Conservation (phyloP, 441 rosid genomes). For the Adansonia grandidieri region DNA sequence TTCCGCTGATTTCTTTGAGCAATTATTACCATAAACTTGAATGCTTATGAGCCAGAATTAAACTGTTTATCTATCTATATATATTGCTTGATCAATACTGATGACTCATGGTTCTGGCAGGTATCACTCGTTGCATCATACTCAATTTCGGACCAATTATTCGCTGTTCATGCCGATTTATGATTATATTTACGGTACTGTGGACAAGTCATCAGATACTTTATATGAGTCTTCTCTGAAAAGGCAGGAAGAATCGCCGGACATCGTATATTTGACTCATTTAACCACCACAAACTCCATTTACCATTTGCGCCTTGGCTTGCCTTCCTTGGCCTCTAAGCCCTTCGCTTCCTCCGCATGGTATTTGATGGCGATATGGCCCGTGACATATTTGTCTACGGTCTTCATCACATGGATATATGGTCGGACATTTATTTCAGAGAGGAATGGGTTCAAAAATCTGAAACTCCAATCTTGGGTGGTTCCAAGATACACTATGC, state of each 20-base stretch:
- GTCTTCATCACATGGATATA: not conserved
- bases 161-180: conserved; percentile 62
- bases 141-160: conserved; percentile 58
- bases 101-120: conserved; percentile 22
- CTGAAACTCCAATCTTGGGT: too few species aligned
- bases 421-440: not conserved
- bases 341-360: conserved; percentile 33
- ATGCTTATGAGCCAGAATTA: too few species aligned
- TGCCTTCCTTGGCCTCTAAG: conserved; percentile 46
- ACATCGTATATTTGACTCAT: conserved; percentile 62
- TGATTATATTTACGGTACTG: conserved; percentile 50
- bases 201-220: conserved; percentile 42
- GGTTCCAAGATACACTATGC: too few species aligned
- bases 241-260: conserved; percentile 43
- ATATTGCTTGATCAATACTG: too few species aligned
- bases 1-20: too few species aligned
- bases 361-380: not conserved
- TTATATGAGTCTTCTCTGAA: conserved; percentile 37
- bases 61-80: too few species aligned
- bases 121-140: conserved; percentile 63
- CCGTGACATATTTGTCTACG: not conserved
- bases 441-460: too few species aligned
- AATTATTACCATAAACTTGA: too few species aligned
- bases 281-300: conserved; percentile 48
- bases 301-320: conserved; percentile 47